These are phyloP conservation scores for Rickenella mellea DNA, from an alignment of 768 basidiomycete species.

Conservation along the genomic window DNA sequence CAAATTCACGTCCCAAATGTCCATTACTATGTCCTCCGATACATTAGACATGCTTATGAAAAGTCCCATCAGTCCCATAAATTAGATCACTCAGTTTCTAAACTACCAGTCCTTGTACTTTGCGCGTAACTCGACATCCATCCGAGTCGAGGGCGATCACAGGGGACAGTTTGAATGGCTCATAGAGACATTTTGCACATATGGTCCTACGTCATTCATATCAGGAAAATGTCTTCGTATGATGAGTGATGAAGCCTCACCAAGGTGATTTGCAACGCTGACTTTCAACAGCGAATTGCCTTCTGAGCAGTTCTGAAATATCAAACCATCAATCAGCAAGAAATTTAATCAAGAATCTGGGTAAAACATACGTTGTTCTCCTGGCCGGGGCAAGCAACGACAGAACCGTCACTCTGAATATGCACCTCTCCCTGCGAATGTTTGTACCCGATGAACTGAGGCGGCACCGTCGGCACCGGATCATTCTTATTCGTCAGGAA, in stretches of 20 bases:
- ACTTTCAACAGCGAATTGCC: conserved; percentile 13
- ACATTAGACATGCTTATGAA: too few species aligned
- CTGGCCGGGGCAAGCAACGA: conserved; percentile 27
- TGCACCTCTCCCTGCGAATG: conserved; percentile 40
- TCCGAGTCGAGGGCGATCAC: too few species aligned
- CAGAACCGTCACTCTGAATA: conserved; percentile 25
- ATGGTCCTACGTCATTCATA: too few species aligned
- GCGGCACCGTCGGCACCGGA: conserved; percentile 30
- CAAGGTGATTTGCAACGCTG: conserved; percentile 15
- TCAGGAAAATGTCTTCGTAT: too few species aligned
- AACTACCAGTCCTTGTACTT: too few species aligned
- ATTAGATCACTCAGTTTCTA: too few species aligned
- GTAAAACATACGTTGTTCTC: conserved; percentile 20
- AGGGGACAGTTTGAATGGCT: neutral
- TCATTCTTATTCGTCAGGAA: conserved; percentile 32
- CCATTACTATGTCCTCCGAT: too few species aligned
- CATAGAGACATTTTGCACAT: conserved; percentile 1
- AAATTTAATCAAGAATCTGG: neutral
- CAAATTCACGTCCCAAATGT: too few species aligned
- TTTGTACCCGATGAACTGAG: conserved; percentile 28
- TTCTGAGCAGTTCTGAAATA: conserved; percentile 16
- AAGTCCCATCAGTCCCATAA: too few species aligned
- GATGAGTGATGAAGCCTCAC: too few species aligned
- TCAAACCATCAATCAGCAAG: neutral
- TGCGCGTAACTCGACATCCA: too few species aligned